Evolutionary conservation across 2,329 filamentous ascomycete species (phyloP), one percentile per base, ranked within the genome.

Genomic region (Aspergillus pseudotamarii): DNA sequence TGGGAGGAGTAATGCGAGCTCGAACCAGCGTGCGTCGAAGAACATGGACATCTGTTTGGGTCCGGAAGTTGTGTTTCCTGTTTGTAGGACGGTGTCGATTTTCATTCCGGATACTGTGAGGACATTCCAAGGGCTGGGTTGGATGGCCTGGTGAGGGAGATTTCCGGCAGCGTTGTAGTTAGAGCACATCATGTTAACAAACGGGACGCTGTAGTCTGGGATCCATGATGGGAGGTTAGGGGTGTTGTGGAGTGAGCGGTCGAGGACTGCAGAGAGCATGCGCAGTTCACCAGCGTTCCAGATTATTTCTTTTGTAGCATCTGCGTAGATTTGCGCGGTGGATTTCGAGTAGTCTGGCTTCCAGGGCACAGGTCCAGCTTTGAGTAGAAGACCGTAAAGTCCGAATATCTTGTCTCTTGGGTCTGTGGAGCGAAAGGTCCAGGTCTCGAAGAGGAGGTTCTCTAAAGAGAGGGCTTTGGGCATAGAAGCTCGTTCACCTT

Each of bases 361-460:
- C 59, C 59, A 61, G 34, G n/a, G 10, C 3, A 41, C 16, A 2
- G 50, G 16, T 8, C 51, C 43, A 8, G 26, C 51, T 16, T 50
- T 46, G 21, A 19, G 5, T 9, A 61, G 19, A 1, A 61, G 41
- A 3, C 59, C 59, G 6, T 57, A 61, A 2, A 61, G 59, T 1
- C 59, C 59, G 10, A 61, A 61, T 16, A 61, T 34, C 19, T 61
- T 57, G 26, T 61, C 59, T 19, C 59, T 41, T 2, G 59, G 41
- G 32, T 61, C 59, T 4, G 59, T 48, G 14, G 59, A 26, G 28
- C 34, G 28, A 26, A 61, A 61, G 19, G 59, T 61, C 59, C 59
- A 61, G 53, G 59, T 61, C 12, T 61, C 51, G 21, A 61, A 61
- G 21, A 61, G 19, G 10, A 61, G 53, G 45, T 61, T 61, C 19